Base-by-base conservation (phyloP, 179 eudicot species). In the Drosera spatulata region DNA sequence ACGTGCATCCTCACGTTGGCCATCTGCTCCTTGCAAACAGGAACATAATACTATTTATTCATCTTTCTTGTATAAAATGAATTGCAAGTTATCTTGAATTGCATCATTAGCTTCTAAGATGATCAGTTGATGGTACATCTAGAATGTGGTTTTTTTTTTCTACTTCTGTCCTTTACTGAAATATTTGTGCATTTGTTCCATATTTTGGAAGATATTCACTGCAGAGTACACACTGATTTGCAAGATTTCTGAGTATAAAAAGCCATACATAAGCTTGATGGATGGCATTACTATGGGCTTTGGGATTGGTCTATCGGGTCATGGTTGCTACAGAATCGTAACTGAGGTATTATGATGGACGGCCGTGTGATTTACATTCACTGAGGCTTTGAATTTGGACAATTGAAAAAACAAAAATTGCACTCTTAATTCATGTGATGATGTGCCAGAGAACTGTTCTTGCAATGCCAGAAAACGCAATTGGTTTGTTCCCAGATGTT, bases 391-490 rank as follows among this genome's bases (percentile, higher is more conserved):
- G 33, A 22, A 22, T 22, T 22, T 22, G 33, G 33, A 22, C 33
- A 22, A 22, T 22, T 22, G 33, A 22, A 22, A 22, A 22, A 22
- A 22, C 33, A 22, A 22, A 22, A 22, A 22, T 22, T 1, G 33
- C 33, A 22, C 13, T 11, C 53, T 50, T 8, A 49, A 48, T 57
- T 9, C 47, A 56, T 67, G 41, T 54, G 11, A 44, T 47, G 43
- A 69, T 68, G 13, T 65, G 64, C 56, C 86, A 91, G 98, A 84
- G 78, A 69, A 91, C 95, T 63, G 73, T 91, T 63, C 96, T 91
- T 75, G 95, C 96, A 53, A 91, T 91, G 98, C 98, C 98, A 55
- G 98, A 91, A 73, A 91, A 88, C 61, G 95, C 91, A 22, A 91
- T 91, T 64, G 98, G 98, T 55, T 82, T 91, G 76, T 91, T 91